Percentiles rank a stretch among this genome's conserved stretches.
Evolutionary conservation across 805 yeast genomes (phyloP).

Genomic region (Cyberlindnera petersonii): DNA sequence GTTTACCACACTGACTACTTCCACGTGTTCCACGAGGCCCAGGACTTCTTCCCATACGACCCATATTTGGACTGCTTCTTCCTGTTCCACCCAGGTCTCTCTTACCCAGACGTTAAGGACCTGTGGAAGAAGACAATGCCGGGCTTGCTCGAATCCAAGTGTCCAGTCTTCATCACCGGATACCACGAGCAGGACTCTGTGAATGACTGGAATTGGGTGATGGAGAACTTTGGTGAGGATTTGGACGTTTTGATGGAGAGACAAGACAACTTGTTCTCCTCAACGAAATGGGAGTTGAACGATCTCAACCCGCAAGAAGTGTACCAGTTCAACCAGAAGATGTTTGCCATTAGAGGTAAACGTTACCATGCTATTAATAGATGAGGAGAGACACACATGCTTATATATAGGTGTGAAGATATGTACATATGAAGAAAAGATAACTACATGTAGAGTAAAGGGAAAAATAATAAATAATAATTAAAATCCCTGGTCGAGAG

Average conservation of each 20-base stretch:
- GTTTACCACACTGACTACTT: conserved; percentile 88
- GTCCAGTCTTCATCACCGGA: conserved; percentile 88
- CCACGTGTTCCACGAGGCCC: conserved; percentile 85
- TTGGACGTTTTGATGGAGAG: conserved; percentile 78
- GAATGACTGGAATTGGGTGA: conserved; percentile 71
- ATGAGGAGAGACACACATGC: conserved; percentile 7
- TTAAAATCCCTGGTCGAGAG: too few species aligned
- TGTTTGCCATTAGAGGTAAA: conserved; percentile 94
- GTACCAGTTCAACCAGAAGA: conserved; percentile 83
- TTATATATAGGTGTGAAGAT: conserved; percentile 2
- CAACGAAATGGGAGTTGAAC: conserved; percentile 92
- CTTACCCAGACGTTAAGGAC: conserved; percentile 72
- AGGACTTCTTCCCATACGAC: conserved; percentile 96
- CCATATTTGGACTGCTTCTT: conserved; percentile 93
- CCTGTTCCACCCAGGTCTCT: conserved; percentile 93
- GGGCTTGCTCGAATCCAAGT: conserved; percentile 87
- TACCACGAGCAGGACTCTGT: conserved; percentile 70
- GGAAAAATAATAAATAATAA: conserved; percentile 2
- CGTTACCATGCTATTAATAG: conserved; percentile 78
- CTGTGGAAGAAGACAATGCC: conserved; percentile 84
- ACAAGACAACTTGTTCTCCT: conserved; percentile 67
- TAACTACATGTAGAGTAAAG: not conserved
- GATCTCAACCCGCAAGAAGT: conserved; percentile 91
- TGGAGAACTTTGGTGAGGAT: conserved; percentile 62
- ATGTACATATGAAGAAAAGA: not conserved